Evolutionary conservation across 1,284 basidiomycete species (phyloP).

Genomic region (Earliella scabrosa): DNA sequence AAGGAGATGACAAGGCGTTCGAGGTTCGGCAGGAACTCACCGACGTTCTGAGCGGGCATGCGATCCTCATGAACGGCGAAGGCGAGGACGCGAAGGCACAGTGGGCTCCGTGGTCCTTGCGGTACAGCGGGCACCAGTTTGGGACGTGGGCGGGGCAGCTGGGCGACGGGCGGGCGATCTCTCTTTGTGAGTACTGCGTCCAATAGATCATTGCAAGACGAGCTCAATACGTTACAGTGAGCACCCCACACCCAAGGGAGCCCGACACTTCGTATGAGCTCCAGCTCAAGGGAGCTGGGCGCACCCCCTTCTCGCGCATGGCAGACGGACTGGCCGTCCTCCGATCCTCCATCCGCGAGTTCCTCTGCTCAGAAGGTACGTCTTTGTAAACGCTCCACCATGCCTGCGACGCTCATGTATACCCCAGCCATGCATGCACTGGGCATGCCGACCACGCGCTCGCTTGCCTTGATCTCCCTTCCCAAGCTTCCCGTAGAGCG

Average conservation of each 20-base stretch:
- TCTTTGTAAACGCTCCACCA: not conserved
- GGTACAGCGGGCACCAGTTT: constrained; percentile 94
- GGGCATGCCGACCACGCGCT: constrained; percentile 87
- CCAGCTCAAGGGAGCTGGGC: constrained; percentile 92
- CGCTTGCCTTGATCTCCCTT: constrained; percentile 81
- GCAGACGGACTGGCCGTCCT: constrained; percentile 95
- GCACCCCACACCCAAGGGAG: constrained; percentile 70
- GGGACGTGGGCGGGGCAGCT: constrained; percentile 96
- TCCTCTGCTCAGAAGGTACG: constrained; percentile 83
- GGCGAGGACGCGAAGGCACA: constrained; percentile 42
- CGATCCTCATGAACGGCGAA: constrained; percentile 62
- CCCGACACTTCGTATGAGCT: constrained; percentile 74
- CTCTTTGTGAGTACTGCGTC: constrained; percentile 57
- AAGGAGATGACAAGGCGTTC: constrained; percentile 41
- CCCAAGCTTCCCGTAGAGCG: constrained; percentile 79
- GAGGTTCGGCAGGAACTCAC: constrained; percentile 70
- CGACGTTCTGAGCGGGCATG: constrained; percentile 81
- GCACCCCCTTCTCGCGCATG: constrained; percentile 90
- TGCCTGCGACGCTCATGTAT: not conserved
- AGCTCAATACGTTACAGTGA: no score
- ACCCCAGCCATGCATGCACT: constrained; percentile 83
- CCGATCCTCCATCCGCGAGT: constrained; percentile 92
- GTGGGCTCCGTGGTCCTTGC: constrained; percentile 87
- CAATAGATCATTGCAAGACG: no score
- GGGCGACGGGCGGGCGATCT: constrained; percentile 93